Evolutionary conservation across 192 early-diverging fungal genomes (phyloP), one percentile per base, ranked within the genome.

Genomic region (Cladochytrium replicatum): DNA sequence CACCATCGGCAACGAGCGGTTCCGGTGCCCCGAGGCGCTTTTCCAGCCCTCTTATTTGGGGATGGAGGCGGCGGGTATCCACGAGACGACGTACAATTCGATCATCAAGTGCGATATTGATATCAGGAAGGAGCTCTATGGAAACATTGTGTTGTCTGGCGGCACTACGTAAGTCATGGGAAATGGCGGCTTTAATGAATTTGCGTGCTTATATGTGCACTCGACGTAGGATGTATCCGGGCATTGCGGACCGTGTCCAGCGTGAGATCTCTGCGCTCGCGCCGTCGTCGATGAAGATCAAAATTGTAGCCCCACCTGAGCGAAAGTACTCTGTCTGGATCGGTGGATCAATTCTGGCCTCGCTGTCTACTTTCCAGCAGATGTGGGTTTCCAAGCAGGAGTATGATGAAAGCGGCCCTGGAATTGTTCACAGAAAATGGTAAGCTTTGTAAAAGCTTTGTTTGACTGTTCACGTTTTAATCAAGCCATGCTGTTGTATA

Each of bases 301-400:
- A 93, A 85, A 91, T 97, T 66, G 89, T 93, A 65, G 92, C 92
- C 55, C 94, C 94, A 30, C 92, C 94, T 41, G 94, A 97, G 72
- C 82, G 94, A 68, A 97, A 94, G 77, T 95, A 93, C 86, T 95
- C 94, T 50, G 94, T 89, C 74, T 97, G 93, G 91, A 93, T 97
- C 63, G 93, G 93, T 77, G 93, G 93, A 44, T 93, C 91, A 51
- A 94, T 97, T 49, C 73, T 97, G 29, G 91, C 93, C 43, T 94
- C 93, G 28, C 84, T 94, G 48, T 91, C 92, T 38, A 93, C 91
- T 63, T 97, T 97, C 91, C 92, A 95, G 71, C 85, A 92, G 69
- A 89, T 93, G 92, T 97, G 92, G 92, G 86, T 93, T 70, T 88
- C 89, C 44, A 93, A 91, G 83, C 84, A 87, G 77, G 93, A 97